Evolutionary conservation across 2,329 filamentous ascomycete species (phyloP).

Genomic region (Aspergillus ibericus): DNA sequence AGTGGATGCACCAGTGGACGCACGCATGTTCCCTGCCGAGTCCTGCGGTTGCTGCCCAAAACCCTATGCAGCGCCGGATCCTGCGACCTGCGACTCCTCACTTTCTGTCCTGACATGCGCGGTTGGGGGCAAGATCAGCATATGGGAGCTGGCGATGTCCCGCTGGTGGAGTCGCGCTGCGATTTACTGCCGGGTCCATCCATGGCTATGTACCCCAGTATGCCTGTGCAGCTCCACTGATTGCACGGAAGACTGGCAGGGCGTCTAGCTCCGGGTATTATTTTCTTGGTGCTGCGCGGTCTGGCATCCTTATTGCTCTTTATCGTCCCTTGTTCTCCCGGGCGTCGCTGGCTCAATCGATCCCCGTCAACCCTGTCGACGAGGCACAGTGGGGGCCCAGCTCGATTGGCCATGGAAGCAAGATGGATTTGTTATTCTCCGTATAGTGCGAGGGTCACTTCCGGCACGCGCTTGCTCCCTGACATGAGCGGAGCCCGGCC

Average conservation of each 20-base stretch:
- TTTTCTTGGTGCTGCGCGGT: constrained; percentile 13
- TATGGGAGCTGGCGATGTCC: constrained; percentile 14
- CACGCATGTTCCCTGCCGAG: constrained; percentile 21
- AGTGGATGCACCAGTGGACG: too few relatives aligned
- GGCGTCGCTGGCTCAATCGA: constrained; percentile 17
- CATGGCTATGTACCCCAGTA: constrained; percentile 14
- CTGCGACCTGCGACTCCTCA: constrained; percentile 19
- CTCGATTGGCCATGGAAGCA: constrained; percentile 11
- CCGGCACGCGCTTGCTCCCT: constrained; percentile 15
- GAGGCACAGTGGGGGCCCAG: constrained; percentile 12
- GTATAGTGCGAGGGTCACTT: constrained; percentile 17
- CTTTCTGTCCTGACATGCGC: constrained; percentile 14
- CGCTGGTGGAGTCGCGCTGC: constrained; percentile 14
- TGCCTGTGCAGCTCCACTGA: constrained; percentile 15
- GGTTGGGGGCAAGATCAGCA: constrained; percentile 21
- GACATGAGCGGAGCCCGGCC: constrained; percentile 15
- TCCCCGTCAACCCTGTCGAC: constrained; percentile 14
- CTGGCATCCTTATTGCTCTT: constrained; percentile 15
- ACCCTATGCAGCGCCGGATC: constrained; percentile 17
- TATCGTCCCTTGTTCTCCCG: constrained; percentile 14
- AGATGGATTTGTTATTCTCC: constrained; percentile 14
- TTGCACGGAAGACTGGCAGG: constrained; percentile 12
- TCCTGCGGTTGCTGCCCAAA: constrained; percentile 27
- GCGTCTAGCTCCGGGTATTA: constrained; percentile 14
- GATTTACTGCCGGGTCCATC: constrained; percentile 17